A percentile compares a stretch with the other conserved stretches of the same genome.
Conservation (phyloP, 176 grass and related monocot genomes). For the Oropetium thomaeum region DNA sequence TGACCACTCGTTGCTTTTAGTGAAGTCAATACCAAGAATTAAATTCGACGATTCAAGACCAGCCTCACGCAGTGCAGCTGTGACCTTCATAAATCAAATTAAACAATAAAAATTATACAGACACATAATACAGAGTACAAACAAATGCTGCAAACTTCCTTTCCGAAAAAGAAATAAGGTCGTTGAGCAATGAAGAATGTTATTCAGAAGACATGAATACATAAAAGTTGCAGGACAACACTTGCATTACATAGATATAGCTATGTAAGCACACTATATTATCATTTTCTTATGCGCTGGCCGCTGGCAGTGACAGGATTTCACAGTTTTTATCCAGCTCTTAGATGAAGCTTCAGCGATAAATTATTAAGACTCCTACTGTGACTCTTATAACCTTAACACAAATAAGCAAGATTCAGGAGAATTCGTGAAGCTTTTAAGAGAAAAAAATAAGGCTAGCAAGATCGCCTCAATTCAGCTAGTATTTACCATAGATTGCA, state of each 20-base stretch:
- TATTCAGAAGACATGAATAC: neutral
- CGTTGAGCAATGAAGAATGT: neutral
- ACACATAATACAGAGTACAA: neutral
- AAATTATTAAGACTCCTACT: too few relatives aligned
- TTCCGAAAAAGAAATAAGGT: neutral
- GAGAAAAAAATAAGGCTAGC: neutral
- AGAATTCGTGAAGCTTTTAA: neutral
- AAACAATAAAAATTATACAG: neutral
- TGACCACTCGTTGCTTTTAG: slow-evolving; percentile 99
- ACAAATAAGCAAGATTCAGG: neutral
- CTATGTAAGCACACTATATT: neutral
- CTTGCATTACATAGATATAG: neutral
- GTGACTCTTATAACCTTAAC: too few relatives aligned
- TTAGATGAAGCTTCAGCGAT: neutral
- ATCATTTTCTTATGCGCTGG: neutral
- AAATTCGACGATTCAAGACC: slow-evolving; percentile 96
- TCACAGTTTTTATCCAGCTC: neutral
- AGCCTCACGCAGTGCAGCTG: slow-evolving; percentile 78
- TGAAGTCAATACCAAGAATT: slow-evolving; percentile 92
- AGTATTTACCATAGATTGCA: neutral
- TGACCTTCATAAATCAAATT: slow-evolving; percentile 48
- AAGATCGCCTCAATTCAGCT: neutral
- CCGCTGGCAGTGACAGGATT: neutral
- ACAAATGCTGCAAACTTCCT: neutral
- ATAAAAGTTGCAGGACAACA: neutral